These are phyloP conservation scores for Vitis vinifera DNA, from an alignment of 164 flowering plant species.

Conservation along the genomic window DNA sequence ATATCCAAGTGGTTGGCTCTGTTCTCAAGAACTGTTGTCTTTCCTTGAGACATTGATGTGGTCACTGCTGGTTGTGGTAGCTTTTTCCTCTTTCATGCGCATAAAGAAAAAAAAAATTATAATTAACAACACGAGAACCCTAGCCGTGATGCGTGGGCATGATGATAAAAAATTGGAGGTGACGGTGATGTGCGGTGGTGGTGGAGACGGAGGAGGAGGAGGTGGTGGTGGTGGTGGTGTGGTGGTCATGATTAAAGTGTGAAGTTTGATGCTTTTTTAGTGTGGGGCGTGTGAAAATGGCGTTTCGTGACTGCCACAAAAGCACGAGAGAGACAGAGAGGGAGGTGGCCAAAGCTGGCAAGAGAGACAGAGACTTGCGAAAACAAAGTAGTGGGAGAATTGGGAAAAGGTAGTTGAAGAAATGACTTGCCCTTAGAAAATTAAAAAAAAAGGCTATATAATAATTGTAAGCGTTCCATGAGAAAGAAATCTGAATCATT, in stretches of 20 bases:
- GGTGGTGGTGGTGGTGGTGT: slow-evolving; percentile 26
- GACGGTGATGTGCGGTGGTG: too few species aligned
- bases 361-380: not conserved
- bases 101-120: not conserved
- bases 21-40: not conserved
- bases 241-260: slow-evolving; percentile 45
- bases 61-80: not conserved
- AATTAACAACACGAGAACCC: slow-evolving; percentile 7
- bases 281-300: slow-evolving; percentile 5
- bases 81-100: not conserved
- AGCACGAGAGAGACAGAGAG: not conserved
- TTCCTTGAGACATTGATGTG: not conserved
- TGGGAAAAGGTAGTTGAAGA: not conserved
- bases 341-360: too few species aligned
- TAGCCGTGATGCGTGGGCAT: slow-evolving; percentile 14
- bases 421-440: not conserved
- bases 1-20: not conserved
- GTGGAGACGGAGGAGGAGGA: not conserved
- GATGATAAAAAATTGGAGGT: not conserved
- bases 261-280: slow-evolving; percentile 18
- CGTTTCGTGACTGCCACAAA: slow-evolving; percentile 15
- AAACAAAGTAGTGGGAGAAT: not conserved
- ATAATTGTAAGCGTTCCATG: too few species aligned
- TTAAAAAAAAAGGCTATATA: not conserved
- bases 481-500: too few species aligned